Evolutionary conservation across 345 rosid species (phyloP).

Genomic region (Rhodamnia argentea): DNA sequence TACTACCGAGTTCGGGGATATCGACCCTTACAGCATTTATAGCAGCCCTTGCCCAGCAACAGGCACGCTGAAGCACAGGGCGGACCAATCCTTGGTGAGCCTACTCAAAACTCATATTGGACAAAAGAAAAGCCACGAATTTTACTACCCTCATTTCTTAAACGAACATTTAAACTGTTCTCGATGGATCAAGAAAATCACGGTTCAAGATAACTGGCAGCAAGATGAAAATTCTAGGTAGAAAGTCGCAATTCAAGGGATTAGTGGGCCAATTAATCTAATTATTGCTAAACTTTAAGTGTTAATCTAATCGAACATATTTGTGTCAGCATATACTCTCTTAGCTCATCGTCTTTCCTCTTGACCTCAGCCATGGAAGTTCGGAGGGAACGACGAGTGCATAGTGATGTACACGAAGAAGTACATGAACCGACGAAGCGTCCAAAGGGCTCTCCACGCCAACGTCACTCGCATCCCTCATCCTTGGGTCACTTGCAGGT

Average conservation of each 20-base stretch:
- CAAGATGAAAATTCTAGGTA: no score
- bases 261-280: no score
- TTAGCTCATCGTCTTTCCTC: not conserved
- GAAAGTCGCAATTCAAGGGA: no score
- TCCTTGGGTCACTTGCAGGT: constrained; percentile 58
- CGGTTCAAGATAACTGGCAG: not conserved
- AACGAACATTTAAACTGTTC: not conserved
- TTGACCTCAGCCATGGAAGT: constrained; percentile 47
- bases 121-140: not conserved
- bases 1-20: constrained; percentile 29
- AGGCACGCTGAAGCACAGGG: constrained; percentile 2
- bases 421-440: constrained; percentile 52
- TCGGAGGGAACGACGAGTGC: constrained; percentile 72
- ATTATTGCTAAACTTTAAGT: no score
- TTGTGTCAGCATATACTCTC: not conserved
- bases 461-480: constrained; percentile 19
- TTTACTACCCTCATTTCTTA: not conserved
- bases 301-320: not conserved
- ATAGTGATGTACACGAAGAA: constrained; percentile 29
- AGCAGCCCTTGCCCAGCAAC: constrained; percentile 25
- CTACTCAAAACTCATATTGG: not conserved
- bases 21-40: constrained; percentile 55
- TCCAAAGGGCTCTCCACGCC: constrained; percentile 73
- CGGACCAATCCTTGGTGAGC: constrained; percentile 15
- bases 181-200: not conserved